These are phyloP conservation scores for Claviceps fusiformis DNA, from an alignment of 2,329 filamentous ascomycete species.

Conservation along the genomic window DNA sequence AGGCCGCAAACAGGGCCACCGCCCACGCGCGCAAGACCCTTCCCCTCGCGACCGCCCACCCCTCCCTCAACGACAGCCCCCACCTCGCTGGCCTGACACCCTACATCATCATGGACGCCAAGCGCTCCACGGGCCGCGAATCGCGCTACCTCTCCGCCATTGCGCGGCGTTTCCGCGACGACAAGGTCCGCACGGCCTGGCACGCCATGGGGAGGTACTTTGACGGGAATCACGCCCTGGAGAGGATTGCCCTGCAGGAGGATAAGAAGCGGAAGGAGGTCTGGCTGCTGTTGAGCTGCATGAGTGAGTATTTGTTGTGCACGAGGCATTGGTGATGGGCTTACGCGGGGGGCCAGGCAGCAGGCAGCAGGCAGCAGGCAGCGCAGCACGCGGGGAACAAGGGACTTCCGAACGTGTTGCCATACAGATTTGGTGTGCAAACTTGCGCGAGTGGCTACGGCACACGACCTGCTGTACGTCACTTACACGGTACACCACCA, in stretches of 20 bases:
- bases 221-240: slow-evolving; percentile 71
- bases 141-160: slow-evolving; percentile 57
- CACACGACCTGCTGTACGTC: no score
- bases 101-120: slow-evolving; percentile 63
- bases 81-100: slow-evolving; percentile 46
- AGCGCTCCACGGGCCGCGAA: slow-evolving; percentile 65
- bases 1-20: slow-evolving; percentile 42
- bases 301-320: slow-evolving; percentile 54
- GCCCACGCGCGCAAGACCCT: slow-evolving; percentile 37
- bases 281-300: slow-evolving; percentile 50
- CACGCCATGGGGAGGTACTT: slow-evolving; percentile 69
- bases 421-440: no score
- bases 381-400: no score
- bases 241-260: slow-evolving; percentile 75
- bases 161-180: slow-evolving; percentile 37
- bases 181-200: slow-evolving; percentile 54
- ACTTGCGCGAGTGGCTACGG: no score
- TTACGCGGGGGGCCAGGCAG: no score
- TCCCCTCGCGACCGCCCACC: slow-evolving; percentile 38
- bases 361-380: no score
- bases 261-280: slow-evolving; percentile 75
- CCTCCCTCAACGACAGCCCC: slow-evolving; percentile 40
- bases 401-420: no score
- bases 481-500: no score
- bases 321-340: slow-evolving; percentile 51